phyloP scores from a whole-genome alignment of 371 early-diverging fungal species.

The Mycotypha africana region DNA sequence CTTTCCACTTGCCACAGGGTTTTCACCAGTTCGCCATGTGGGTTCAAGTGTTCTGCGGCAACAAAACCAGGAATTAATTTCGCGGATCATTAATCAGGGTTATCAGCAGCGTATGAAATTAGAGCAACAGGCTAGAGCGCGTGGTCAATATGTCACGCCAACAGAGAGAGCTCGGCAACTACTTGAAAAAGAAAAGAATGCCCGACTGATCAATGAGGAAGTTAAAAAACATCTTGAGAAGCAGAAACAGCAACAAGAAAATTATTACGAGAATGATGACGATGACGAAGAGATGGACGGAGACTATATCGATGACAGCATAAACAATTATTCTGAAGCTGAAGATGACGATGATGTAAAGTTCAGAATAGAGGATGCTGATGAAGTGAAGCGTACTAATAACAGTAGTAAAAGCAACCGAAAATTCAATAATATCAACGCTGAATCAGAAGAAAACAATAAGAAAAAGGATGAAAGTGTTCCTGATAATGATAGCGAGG shows the following conservation, averaged over 20 bases:
- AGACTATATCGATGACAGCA: too few species aligned
- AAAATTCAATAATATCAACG: too few species aligned
- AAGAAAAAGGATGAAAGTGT: background rate
- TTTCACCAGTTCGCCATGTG: conserved; percentile 9
- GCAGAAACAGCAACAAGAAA: conserved; percentile 5
- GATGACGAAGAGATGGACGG: background rate
- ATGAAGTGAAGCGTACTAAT: background rate
- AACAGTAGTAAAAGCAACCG: background rate
- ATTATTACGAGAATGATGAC: conserved; percentile 7
- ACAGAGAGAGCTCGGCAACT: conserved; percentile 29
- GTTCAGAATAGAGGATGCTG: conserved; percentile 3
- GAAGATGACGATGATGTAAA: background rate
- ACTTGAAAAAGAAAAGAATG: conserved; percentile 28
- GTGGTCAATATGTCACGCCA: conserved; percentile 27
- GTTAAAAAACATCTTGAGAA: conserved; percentile 10
- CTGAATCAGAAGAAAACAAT: too few species aligned
- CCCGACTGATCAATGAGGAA: conserved; percentile 6
- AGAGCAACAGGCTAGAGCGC: conserved; percentile 28
- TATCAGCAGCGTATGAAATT: conserved; percentile 23
- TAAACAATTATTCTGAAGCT: too few species aligned
- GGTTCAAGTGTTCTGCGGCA: conserved; percentile 5
- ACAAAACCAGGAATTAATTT: conserved; percentile 21
- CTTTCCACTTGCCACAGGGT: background rate
- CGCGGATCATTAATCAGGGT: conserved; percentile 24
- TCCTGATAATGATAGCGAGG: background rate